Percentiles rank a stretch among this genome's conserved stretches.
phyloP scores from a whole-genome alignment of 2,329 filamentous ascomycete genomes.

The Ceratocystis variospora region DNA sequence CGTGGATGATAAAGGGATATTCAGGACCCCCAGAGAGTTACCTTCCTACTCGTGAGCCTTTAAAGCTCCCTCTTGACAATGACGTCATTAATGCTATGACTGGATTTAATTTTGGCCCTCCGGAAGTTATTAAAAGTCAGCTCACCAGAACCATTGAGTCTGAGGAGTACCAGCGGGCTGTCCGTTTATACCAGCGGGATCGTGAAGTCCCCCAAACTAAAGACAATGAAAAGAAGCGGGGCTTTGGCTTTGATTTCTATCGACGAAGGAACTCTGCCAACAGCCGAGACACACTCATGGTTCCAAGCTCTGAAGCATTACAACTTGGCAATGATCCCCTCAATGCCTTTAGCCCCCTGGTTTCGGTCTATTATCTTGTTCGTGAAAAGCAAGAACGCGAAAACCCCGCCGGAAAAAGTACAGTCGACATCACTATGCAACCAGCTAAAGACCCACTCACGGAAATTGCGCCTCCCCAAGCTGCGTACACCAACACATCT shows the following conservation, averaged over 20 bases:
- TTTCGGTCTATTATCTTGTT: conserved; percentile 95
- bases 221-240: conserved; percentile 68
- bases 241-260: conserved; percentile 90
- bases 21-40: conserved; percentile 77
- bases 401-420: conserved; percentile 11
- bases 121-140: conserved; percentile 69
- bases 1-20: conserved; percentile 93
- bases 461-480: conserved; percentile 66
- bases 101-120: conserved; percentile 88
- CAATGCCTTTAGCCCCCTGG: conserved; percentile 81
- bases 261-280: conserved; percentile 80
- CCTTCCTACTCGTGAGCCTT: conserved; percentile 66
- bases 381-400: conserved; percentile 85
- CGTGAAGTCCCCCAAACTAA: conserved; percentile 45
- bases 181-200: conserved; percentile 57
- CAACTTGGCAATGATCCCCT: conserved; percentile 72
- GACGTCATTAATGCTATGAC: conserved; percentile 88
- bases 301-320: conserved; percentile 74
- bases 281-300: conserved; percentile 74
- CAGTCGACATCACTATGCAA: conserved; percentile 25
- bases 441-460: conserved; percentile 42
- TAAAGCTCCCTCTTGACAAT: conserved; percentile 70
- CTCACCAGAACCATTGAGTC: conserved; percentile 79
- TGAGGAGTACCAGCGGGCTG: conserved; percentile 79
- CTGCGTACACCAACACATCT: conserved; percentile 75